These are phyloP conservation scores for Exophiala viscosa DNA, from an alignment of 2,329 filamentous ascomycete genomes.

Conservation along the genomic window DNA sequence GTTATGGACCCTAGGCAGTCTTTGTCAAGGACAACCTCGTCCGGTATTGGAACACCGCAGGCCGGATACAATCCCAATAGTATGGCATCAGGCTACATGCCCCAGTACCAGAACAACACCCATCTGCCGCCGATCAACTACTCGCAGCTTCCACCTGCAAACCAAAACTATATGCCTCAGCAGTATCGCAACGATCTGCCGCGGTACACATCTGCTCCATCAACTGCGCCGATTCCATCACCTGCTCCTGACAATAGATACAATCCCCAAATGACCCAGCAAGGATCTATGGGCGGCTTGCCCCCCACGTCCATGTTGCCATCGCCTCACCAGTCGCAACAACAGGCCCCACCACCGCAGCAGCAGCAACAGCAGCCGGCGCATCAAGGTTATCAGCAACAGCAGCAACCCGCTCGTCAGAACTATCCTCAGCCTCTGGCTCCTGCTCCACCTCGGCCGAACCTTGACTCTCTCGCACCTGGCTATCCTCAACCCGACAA, in stretches of 20 bases:
- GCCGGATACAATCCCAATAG: conserved; percentile 39
- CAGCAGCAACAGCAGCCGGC: conserved; percentile 40
- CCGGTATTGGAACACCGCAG: conserved; percentile 39
- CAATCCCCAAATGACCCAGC: conserved; percentile 36
- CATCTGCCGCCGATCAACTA: conserved; percentile 47
- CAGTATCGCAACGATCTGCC: conserved; percentile 28
- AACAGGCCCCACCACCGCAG: conserved; percentile 38
- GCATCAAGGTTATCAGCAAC: conserved; percentile 38
- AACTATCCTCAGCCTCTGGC: conserved; percentile 74
- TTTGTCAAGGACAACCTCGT: conserved; percentile 36
- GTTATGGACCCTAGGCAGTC: conserved; percentile 31
- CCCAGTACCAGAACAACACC: conserved; percentile 46
- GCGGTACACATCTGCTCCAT: conserved; percentile 39
- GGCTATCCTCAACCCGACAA: conserved; percentile 51
- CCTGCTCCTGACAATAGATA: conserved; percentile 27
- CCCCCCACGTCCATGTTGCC: conserved; percentile 42
- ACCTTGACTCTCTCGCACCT: conserved; percentile 68
- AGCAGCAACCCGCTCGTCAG: conserved; percentile 58
- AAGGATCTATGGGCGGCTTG: conserved; percentile 41
- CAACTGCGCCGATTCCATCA: conserved; percentile 34
- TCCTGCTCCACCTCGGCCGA: conserved; percentile 59
- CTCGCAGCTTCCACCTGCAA: conserved; percentile 42
- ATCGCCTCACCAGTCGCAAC: conserved; percentile 39
- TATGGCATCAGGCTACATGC: conserved; percentile 40
- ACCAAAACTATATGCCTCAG: conserved; percentile 27